Conservation (phyloP, 2,329 filamentous ascomycete genomes). For the Trichoderma breve region DNA sequence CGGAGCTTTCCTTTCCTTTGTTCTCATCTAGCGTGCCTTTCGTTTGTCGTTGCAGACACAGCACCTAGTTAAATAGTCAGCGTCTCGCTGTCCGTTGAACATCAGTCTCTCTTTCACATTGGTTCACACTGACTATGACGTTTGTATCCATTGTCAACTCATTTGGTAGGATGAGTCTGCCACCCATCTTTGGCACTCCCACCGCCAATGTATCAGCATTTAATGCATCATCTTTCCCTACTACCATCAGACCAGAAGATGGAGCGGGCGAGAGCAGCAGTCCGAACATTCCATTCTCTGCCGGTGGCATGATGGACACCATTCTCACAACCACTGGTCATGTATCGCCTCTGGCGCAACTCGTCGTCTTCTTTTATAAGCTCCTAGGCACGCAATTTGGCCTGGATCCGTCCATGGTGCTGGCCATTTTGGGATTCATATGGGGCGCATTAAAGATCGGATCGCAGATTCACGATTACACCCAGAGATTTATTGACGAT, state of each 20-base stretch:
- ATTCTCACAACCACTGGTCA: slow-evolving; percentile 46
- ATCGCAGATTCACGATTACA: slow-evolving; percentile 35
- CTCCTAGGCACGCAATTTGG: slow-evolving; percentile 45
- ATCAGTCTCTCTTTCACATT: too few species aligned
- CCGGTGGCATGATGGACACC: slow-evolving; percentile 40
- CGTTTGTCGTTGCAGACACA: neutral
- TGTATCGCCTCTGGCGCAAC: slow-evolving; percentile 41
- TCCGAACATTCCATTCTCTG: slow-evolving; percentile 25
- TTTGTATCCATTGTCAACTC: slow-evolving; percentile 27
- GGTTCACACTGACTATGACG: neutral
- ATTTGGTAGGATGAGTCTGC: slow-evolving; percentile 30
- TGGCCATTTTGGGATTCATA: slow-evolving; percentile 45
- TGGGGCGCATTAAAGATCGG: slow-evolving; percentile 45
- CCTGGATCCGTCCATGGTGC: slow-evolving; percentile 47
- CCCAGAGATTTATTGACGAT: slow-evolving; percentile 39
- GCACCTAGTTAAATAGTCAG: neutral
- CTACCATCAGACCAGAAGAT: neutral
- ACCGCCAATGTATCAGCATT: slow-evolving; percentile 24
- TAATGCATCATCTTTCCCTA: slow-evolving; percentile 21
- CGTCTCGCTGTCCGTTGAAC: neutral
- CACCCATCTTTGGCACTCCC: slow-evolving; percentile 29
- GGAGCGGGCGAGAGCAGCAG: neutral
- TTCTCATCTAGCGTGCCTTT: neutral
- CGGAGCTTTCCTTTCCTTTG: neutral
- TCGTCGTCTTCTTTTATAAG: slow-evolving; percentile 47